A percentile compares a stretch with the other conserved stretches of the same genome.
These are phyloP conservation scores for Hymenoscyphus albidus DNA, from an alignment of 2,329 filamentous ascomycete species.

Conservation along the genomic window DNA sequence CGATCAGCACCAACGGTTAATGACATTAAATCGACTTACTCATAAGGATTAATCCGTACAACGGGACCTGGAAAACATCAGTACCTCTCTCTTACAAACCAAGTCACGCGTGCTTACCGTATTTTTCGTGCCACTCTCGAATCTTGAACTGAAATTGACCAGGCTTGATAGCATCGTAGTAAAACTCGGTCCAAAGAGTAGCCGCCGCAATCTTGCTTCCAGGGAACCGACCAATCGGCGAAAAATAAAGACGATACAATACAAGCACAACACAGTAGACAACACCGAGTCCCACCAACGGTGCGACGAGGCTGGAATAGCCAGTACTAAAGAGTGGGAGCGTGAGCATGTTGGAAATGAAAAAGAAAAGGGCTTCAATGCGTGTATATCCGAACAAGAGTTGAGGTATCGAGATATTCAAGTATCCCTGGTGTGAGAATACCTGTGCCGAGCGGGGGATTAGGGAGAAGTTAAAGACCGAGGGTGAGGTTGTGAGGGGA, in stretches of 20 bases:
- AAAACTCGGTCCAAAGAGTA: constrained; percentile 27
- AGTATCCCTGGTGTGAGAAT: not conserved
- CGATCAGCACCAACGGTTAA: not conserved
- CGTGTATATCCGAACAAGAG: not conserved
- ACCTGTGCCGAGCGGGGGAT: not conserved
- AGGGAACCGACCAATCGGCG: constrained; percentile 32
- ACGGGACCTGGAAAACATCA: constrained; percentile 8
- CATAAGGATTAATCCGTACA: constrained; percentile 12
- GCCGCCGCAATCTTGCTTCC: constrained; percentile 28
- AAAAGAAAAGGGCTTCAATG: not conserved
- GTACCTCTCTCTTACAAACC: not conserved
- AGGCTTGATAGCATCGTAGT: constrained; percentile 26
- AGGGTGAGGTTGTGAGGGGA: not conserved
- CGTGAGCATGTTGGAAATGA: not conserved
- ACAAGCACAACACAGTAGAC: constrained; percentile 3
- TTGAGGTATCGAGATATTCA: not conserved
- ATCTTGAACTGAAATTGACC: constrained; percentile 20
- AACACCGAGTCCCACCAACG: not conserved
- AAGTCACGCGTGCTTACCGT: constrained; percentile 11
- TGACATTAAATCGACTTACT: constrained; percentile 1
- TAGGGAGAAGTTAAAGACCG: not conserved
- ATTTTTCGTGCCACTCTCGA: constrained; percentile 16
- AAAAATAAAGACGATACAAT: constrained; percentile 32
- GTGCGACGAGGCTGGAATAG: not conserved
- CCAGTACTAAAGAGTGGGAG: not conserved